Base-by-base conservation (phyloP, 495 filamentous ascomycete species). In the Aspergillus diversus region DNA sequence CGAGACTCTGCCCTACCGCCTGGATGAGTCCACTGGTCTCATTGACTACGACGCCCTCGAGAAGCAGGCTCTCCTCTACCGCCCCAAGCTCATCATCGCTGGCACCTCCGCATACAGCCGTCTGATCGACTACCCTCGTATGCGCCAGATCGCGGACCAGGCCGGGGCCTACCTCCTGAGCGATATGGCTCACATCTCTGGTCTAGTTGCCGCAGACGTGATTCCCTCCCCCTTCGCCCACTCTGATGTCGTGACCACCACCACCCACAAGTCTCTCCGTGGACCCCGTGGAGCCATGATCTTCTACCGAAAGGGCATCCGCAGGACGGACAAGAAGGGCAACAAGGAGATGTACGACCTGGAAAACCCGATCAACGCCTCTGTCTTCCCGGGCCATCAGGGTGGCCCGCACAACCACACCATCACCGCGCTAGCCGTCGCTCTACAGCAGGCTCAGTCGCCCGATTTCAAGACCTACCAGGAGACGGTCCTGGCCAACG, bases 341-440 rank as follows among this genome's bases (percentile, higher is more conserved):
- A 89, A 89, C 63, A 77, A 91, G 70, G 89, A 89, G 57, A 80
- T 92, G 69, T 99, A 97, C 78, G 89, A 97, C 69, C 87, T 99
- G 52, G 95, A 99, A 78, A 86, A 85, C 64, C 91, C 93, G 47
- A 98, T 99, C 80, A 99, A 99, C 75, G 82, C 87, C 53, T 97
- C 96, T 8, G 96, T 99, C 63, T 99, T 99, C 84, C 95, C 95
- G n/a, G 95, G 96, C 34, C 95, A 99, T 77, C 95, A 99, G 72
- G 95, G 95, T 68, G 95, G 95, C 5, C 95, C 95, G 12, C 95
- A 99, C 83, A 99, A 99, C 80, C 95, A 99, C 79, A 99, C 95
- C 57, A 99, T 99, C 76, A 94, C 94, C 50, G 96, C 95, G 12
- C 83, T 99, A 37, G 85, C 96, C 15, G 95, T 99, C 3, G 95